phyloP scores from a whole-genome alignment of 176 grass and related monocot genomes.

The Aegilops longissima region DNA sequence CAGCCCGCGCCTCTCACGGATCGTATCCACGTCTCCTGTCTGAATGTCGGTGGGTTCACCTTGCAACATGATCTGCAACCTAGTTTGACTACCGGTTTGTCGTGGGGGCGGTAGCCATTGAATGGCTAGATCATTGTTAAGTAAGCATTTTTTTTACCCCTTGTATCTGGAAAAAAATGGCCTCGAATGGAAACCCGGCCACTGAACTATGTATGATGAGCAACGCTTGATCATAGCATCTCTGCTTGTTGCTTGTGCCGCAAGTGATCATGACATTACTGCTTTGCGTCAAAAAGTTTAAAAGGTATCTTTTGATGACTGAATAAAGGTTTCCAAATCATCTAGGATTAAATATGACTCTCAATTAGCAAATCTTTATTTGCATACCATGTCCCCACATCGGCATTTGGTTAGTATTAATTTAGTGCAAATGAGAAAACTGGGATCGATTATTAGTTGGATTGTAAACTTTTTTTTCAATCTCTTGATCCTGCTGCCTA shows the following conservation, averaged over 20 bases:
- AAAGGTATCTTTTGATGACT: neutral
- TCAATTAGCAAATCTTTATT: neutral
- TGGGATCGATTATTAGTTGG: conserved; percentile 5
- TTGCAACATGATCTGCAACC: conserved; percentile 27
- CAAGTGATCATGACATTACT: neutral
- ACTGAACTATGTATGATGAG: conserved; percentile 11
- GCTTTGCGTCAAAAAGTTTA: neutral
- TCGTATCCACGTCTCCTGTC: conserved; percentile 48
- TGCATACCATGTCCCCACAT: neutral
- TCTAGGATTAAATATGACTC: neutral
- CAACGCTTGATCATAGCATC: neutral
- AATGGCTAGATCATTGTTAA: conserved; percentile 27
- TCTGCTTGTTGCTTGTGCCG: neutral
- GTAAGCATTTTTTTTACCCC: conserved; percentile 20
- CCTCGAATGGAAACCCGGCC: neutral
- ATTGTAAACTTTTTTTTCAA: neutral
- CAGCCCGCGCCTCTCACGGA: conserved; percentile 33
- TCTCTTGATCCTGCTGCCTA: conserved; percentile 6
- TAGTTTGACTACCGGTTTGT: conserved; percentile 24
- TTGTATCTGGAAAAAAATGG: neutral
- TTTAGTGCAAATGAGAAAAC: conserved; percentile 20
- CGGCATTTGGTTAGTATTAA: neutral
- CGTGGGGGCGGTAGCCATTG: conserved; percentile 21
- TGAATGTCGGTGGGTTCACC: conserved; percentile 65
- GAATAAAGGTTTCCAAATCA: neutral